A percentile compares a stretch with the other conserved stretches of the same genome.
phyloP scores from a whole-genome alignment of 495 filamentous ascomycete genomes.

The Lasiosphaeria ovina region DNA sequence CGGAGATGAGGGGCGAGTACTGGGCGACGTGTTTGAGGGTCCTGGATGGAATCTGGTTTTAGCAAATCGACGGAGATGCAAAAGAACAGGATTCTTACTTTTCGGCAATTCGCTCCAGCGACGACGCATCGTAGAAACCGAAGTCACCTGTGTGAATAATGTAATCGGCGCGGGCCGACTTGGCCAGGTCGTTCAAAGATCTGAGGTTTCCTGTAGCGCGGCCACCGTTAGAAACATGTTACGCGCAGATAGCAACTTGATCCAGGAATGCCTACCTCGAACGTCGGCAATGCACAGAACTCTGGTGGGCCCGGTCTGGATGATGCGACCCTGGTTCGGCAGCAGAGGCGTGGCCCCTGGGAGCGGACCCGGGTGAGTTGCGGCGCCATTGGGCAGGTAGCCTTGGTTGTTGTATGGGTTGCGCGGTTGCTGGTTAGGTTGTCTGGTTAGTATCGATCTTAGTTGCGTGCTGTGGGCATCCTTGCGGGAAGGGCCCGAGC shows the following conservation, averaged over 20 bases:
- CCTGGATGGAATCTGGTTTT: constrained; percentile 48
- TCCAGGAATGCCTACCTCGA: constrained; percentile 64
- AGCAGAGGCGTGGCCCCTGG: constrained; percentile 55
- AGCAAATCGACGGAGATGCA: constrained; percentile 2
- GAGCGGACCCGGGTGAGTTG: constrained; percentile 42
- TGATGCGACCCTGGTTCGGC: constrained; percentile 62
- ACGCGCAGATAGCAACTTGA: neutral
- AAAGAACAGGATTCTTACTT: constrained; percentile 65
- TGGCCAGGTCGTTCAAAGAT: constrained; percentile 94
- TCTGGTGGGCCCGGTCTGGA: constrained; percentile 80
- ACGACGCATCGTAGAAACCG: constrained; percentile 96
- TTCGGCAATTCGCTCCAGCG: constrained; percentile 94
- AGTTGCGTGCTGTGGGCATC: neutral
- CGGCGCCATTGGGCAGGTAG: constrained; percentile 55
- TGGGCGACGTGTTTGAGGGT: constrained; percentile 97
- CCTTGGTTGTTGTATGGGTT: constrained; percentile 42
- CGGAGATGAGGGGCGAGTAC: constrained; percentile 91
- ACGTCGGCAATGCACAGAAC: constrained; percentile 97
- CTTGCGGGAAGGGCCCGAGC: neutral
- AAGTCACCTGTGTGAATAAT: constrained; percentile 99
- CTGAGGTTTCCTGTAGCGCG: constrained; percentile 73
- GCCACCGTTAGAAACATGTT: constrained; percentile 19
- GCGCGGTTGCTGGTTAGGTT: constrained; percentile 38
- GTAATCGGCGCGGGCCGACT: constrained; percentile 87
- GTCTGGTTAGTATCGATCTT: constrained; percentile 24